A percentile compares a stretch with the other conserved stretches of the same genome.
phyloP scores from a whole-genome alignment of 495 filamentous ascomycete genomes.

The Chlorociboria aeruginascens region DNA sequence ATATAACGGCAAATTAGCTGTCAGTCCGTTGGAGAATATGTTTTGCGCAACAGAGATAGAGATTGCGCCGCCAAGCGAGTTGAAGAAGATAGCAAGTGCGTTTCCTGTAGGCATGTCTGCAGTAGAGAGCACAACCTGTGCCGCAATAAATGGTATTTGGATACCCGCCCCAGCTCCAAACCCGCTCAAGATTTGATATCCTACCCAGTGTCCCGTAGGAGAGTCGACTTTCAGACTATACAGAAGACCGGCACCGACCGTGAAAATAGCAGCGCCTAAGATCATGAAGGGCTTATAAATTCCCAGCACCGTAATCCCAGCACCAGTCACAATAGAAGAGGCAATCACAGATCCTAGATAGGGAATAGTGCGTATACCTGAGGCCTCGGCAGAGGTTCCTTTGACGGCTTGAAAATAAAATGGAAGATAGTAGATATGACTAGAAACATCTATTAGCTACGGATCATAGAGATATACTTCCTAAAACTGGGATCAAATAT shows the following conservation, averaged over 20 bases:
- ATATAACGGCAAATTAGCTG: slow-evolving; percentile 21
- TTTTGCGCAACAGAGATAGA: slow-evolving; percentile 33
- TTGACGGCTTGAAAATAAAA: slow-evolving; percentile 51
- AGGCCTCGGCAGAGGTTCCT: slow-evolving; percentile 29
- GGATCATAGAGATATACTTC: neutral
- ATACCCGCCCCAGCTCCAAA: slow-evolving; percentile 13
- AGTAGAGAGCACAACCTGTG: slow-evolving; percentile 8
- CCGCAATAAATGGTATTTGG: slow-evolving; percentile 16
- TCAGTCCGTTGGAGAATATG: slow-evolving; percentile 33
- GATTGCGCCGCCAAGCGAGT: slow-evolving; percentile 37
- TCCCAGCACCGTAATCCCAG: slow-evolving; percentile 21
- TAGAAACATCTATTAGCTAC: neutral
- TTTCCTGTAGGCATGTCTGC: slow-evolving; percentile 16
- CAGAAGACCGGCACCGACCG: slow-evolving; percentile 24
- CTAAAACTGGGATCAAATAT: neutral
- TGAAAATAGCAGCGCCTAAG: slow-evolving; percentile 18
- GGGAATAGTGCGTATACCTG: slow-evolving; percentile 41
- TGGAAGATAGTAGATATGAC: slow-evolving; percentile 46
- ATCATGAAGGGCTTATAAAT: slow-evolving; percentile 26
- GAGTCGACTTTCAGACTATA: slow-evolving; percentile 10
- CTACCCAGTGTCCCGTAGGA: slow-evolving; percentile 10
- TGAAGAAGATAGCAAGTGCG: slow-evolving; percentile 24
- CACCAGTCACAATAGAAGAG: slow-evolving; percentile 23
- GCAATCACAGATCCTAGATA: slow-evolving; percentile 30
- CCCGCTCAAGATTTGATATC: slow-evolving; percentile 15